phyloP scores from a whole-genome alignment of 2,329 filamentous ascomycete species.

The Botryotinia narcissicola region DNA sequence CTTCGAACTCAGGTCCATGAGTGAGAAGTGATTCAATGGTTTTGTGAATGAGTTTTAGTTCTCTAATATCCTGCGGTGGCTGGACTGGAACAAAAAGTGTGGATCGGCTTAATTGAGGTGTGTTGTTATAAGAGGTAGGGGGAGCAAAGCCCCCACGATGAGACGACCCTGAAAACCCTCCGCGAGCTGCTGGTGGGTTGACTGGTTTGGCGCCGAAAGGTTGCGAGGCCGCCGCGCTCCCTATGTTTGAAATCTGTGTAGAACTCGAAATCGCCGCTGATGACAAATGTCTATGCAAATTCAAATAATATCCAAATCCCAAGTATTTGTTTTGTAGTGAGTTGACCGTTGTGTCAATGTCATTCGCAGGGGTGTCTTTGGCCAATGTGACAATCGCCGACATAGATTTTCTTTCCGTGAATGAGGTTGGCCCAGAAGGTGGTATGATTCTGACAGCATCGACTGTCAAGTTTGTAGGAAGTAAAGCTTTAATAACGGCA shows the following conservation, averaged over 20 bases:
- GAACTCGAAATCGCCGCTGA: slow-evolving; percentile 62
- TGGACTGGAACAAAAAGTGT: slow-evolving; percentile 69
- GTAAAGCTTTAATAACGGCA: slow-evolving; percentile 57
- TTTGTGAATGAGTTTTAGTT: slow-evolving; percentile 81
- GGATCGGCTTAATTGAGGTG: slow-evolving; percentile 41
- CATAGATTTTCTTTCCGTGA: slow-evolving; percentile 65
- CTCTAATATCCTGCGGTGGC: slow-evolving; percentile 73
- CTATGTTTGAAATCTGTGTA: slow-evolving; percentile 45
- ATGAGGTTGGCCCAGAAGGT: slow-evolving; percentile 47
- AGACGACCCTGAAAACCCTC: slow-evolving; percentile 44
- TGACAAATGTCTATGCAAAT: slow-evolving; percentile 77
- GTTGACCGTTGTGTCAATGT: slow-evolving; percentile 79
- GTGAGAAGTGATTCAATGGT: slow-evolving; percentile 77
- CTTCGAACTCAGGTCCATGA: slow-evolving; percentile 85
- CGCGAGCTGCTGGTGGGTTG: slow-evolving; percentile 44
- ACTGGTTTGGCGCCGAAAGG: slow-evolving; percentile 77
- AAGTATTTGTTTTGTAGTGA: slow-evolving; percentile 79
- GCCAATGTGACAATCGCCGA: slow-evolving; percentile 79
- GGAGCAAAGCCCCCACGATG: slow-evolving; percentile 70
- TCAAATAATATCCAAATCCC: slow-evolving; percentile 79
- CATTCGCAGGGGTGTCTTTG: slow-evolving; percentile 75
- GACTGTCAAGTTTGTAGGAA: slow-evolving; percentile 60
- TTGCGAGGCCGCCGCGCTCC: slow-evolving; percentile 48
- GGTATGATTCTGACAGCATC: slow-evolving; percentile 72
- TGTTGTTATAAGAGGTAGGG: slow-evolving; percentile 63